A percentile compares a stretch with the other conserved stretches of the same genome.
phyloP scores from a whole-genome alignment of 2,329 filamentous ascomycete genomes.

The Phialophora expanda region DNA sequence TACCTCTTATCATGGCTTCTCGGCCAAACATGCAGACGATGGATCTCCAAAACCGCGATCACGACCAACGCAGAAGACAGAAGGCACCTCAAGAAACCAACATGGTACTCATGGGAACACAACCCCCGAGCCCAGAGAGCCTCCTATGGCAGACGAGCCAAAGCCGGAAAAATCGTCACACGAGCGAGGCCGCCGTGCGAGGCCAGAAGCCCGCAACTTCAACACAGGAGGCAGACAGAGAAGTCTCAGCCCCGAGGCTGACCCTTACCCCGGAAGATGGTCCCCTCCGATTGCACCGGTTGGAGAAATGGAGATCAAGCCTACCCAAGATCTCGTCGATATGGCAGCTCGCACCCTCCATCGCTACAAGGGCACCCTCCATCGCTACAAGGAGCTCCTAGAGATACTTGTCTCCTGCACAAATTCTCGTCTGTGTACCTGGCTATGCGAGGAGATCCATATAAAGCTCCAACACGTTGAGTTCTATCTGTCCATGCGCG shows the following conservation, averaged over 20 bases:
- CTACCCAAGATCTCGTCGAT: background rate
- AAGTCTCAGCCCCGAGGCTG: background rate
- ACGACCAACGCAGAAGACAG: background rate
- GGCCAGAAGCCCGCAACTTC: background rate
- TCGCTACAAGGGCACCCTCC: slow-evolving; percentile 4
- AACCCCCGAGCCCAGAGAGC: background rate
- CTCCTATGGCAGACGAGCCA: background rate
- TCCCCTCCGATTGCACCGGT: background rate
- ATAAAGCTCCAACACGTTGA: slow-evolving; percentile 7
- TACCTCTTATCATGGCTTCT: slow-evolving; percentile 1
- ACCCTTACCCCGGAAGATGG: background rate
- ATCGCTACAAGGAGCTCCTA: background rate
- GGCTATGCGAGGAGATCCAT: background rate
- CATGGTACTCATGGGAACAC: background rate
- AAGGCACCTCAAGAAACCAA: background rate
- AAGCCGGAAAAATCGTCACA: background rate
- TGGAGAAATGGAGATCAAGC: slow-evolving; percentile 1
- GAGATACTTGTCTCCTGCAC: background rate
- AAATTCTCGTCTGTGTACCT: background rate
- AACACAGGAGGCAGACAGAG: background rate
- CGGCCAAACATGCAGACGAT: background rate
- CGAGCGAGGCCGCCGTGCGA: background rate
- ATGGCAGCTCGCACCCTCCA: background rate
- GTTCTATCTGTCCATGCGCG: background rate
- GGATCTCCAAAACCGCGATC: background rate